These are phyloP conservation scores for Claviceps spartinae DNA, from an alignment of 2,329 filamentous ascomycete species.

Conservation along the genomic window DNA sequence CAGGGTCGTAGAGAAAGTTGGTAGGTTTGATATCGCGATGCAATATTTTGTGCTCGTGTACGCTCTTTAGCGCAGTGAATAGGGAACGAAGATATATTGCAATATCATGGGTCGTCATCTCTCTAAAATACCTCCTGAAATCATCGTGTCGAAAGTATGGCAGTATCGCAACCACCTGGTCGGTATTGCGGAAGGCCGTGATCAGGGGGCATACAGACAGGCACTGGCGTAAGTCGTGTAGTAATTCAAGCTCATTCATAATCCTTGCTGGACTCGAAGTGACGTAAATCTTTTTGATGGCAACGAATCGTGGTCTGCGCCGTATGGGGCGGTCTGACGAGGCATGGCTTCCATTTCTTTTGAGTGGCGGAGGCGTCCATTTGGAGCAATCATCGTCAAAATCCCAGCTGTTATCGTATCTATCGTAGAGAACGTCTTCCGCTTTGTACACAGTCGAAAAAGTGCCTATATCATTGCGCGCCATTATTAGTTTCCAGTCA, in stretches of 20 bases:
- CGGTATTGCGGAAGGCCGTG: constrained; percentile 86
- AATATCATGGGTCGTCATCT: constrained; percentile 77
- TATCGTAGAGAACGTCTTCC: constrained; percentile 76
- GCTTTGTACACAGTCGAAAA: constrained; percentile 99
- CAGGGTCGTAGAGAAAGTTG: constrained; percentile 86
- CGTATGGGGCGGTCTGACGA: constrained; percentile 17
- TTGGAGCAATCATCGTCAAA: constrained; percentile 50
- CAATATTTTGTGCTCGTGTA: constrained; percentile 73
- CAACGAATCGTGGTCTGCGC: constrained; percentile 58
- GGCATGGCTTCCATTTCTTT: constrained; percentile 27
- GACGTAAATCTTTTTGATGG: constrained; percentile 98
- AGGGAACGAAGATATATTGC: constrained; percentile 79
- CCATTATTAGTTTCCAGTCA: background rate
- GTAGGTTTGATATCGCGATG: constrained; percentile 97
- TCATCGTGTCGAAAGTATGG: constrained; percentile 94
- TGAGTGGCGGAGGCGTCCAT: constrained; percentile 57
- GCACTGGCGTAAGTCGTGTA: constrained; percentile 74
- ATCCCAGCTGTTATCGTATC: constrained; percentile 81
- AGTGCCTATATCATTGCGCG: constrained; percentile 50
- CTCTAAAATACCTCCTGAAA: constrained; percentile 86
- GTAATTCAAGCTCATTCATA: constrained; percentile 86
- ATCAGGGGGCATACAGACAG: constrained; percentile 86
- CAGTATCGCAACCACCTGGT: constrained; percentile 88
- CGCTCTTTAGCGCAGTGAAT: constrained; percentile 70
- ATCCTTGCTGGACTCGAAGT: constrained; percentile 90